A percentile compares a stretch with the other conserved stretches of the same genome.
phyloP scores from a whole-genome alignment of 805 yeast genomes.

The Candida silvicultrix region DNA sequence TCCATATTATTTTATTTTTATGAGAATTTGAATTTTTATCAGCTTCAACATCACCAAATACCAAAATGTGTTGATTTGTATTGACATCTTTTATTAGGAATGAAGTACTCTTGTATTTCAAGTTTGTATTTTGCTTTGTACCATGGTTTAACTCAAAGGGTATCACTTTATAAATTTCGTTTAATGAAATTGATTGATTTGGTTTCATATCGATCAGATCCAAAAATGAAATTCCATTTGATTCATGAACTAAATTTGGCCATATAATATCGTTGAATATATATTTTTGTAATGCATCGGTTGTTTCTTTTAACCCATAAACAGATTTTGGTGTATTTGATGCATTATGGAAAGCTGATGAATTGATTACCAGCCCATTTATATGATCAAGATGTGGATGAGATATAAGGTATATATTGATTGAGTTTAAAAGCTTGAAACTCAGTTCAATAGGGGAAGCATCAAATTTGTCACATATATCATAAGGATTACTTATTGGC shows the following conservation, averaged over 20 bases:
- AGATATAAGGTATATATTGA: slow-evolving; percentile 50
- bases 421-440: slow-evolving; percentile 25
- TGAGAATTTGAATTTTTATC: slow-evolving; percentile 40
- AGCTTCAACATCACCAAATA: slow-evolving; percentile 84
- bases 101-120: slow-evolving; percentile 41
- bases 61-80: slow-evolving; percentile 35
- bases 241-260: slow-evolving; percentile 52
- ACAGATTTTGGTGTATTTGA: slow-evolving; percentile 32
- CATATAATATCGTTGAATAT: slow-evolving; percentile 73
- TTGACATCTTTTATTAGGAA: slow-evolving; percentile 41
- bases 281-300: slow-evolving; percentile 42
- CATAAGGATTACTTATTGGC: slow-evolving; percentile 9
- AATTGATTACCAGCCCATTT: slow-evolving; percentile 59
- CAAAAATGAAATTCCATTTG: slow-evolving; percentile 21
- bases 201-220: slow-evolving; percentile 12
- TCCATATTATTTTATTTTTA: slow-evolving; percentile 48
- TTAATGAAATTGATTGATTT: slow-evolving; percentile 3
- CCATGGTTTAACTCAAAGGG: slow-evolving; percentile 38
- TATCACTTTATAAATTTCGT: slow-evolving; percentile 18
- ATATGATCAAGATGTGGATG: slow-evolving; percentile 88
- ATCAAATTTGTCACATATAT: not conserved
- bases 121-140: slow-evolving; percentile 23
- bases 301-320: slow-evolving; percentile 48
- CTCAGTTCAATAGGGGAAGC: slow-evolving; percentile 26
- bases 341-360: slow-evolving; percentile 42